These are phyloP conservation scores for Alternaria metachromatica DNA, from an alignment of 2,329 filamentous ascomycete species.

Conservation along the genomic window DNA sequence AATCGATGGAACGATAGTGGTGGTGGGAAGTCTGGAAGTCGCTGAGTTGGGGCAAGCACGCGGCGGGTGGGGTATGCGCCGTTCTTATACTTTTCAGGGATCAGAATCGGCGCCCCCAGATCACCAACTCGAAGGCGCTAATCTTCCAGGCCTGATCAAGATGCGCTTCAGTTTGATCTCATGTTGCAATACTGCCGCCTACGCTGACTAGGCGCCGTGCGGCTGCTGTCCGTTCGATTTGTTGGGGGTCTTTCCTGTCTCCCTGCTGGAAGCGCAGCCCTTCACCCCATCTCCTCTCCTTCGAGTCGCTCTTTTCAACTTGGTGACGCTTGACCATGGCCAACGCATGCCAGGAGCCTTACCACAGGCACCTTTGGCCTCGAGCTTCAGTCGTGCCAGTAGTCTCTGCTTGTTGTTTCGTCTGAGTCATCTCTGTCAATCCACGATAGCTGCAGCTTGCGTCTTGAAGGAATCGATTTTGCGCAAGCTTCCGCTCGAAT, in stretches of 20 bases:
- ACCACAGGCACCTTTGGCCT: neutral
- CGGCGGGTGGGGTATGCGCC: constrained; percentile 31
- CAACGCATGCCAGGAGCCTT: neutral
- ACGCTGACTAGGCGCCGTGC: constrained; percentile 29
- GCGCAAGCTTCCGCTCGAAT: neutral
- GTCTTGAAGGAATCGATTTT: neutral
- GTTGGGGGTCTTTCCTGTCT: constrained; percentile 31
- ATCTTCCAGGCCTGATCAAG: constrained; percentile 40
- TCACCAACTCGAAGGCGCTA: constrained; percentile 35
- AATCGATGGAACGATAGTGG: constrained; percentile 29
- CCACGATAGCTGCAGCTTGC: neutral
- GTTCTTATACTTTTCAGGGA: constrained; percentile 37
- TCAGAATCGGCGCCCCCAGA: constrained; percentile 36
- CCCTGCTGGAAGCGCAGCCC: constrained; percentile 26
- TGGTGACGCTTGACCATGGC: neutral
- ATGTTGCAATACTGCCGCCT: constrained; percentile 19
- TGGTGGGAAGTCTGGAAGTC: constrained; percentile 36
- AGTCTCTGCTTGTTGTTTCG: neutral
- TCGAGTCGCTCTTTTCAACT: neutral
- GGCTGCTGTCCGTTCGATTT: constrained; percentile 16
- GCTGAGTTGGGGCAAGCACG: constrained; percentile 30
- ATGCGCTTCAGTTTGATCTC: constrained; percentile 36
- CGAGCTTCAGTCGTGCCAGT: neutral
- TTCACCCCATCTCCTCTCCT: constrained; percentile 22
- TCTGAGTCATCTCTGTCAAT: neutral